A percentile compares a stretch with the other conserved stretches of the same genome.
Conservation (phyloP, 257 asterid genomes). For the Solanum rostratum region DNA sequence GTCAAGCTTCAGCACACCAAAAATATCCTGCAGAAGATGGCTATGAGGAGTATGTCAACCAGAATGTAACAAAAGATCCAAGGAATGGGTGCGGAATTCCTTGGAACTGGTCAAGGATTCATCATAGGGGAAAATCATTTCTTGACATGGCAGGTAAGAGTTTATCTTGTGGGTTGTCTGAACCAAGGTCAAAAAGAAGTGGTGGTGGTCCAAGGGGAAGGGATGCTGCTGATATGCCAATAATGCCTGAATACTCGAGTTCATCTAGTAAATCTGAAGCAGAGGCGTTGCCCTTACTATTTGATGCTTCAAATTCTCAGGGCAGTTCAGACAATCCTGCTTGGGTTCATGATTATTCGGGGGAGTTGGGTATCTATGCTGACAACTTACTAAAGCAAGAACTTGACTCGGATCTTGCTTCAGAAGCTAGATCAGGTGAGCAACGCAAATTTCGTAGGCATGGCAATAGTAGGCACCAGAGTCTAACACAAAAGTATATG, state of each 20-base stretch:
- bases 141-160: slow-evolving; percentile 90
- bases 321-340: slow-evolving; percentile 57
- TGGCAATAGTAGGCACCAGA: slow-evolving; percentile 53
- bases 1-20: slow-evolving; percentile 30
- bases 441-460: slow-evolving; percentile 24
- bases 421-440: slow-evolving; percentile 67
- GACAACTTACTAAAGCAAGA: slow-evolving; percentile 63
- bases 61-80: slow-evolving; percentile 32
- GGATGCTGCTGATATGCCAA: slow-evolving; percentile 35
- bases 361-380: slow-evolving; percentile 82
- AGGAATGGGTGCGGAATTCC: slow-evolving; percentile 88
- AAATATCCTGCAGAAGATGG: slow-evolving; percentile 29
- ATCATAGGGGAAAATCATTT: slow-evolving; percentile 73
- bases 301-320: slow-evolving; percentile 65
- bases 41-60: slow-evolving; percentile 28
- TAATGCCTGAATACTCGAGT: slow-evolving; percentile 44
- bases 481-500: slow-evolving; percentile 69
- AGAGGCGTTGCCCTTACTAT: slow-evolving; percentile 76
- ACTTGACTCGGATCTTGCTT: slow-evolving; percentile 64
- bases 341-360: slow-evolving; percentile 77
- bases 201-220: slow-evolving; percentile 19
- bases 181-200: slow-evolving; percentile 50
- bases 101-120: slow-evolving; percentile 93
- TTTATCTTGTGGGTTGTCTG: slow-evolving; percentile 87
- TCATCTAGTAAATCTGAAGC: slow-evolving; percentile 62